phyloP scores from a whole-genome alignment of 2,329 filamentous ascomycete genomes.

The Apiospora koreana region DNA sequence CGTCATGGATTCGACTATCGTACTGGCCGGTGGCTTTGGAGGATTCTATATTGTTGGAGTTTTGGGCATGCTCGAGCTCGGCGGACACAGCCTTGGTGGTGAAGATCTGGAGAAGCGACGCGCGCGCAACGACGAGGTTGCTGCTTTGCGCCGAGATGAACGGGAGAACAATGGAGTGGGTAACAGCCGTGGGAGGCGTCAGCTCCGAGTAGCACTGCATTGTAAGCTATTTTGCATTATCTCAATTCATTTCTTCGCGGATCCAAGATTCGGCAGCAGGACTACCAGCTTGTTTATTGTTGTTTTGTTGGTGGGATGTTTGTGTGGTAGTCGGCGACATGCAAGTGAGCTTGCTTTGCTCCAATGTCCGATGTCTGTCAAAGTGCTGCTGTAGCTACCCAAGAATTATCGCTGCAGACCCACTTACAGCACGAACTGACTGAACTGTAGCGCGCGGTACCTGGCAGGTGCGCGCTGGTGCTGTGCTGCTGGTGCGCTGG shows the following conservation, averaged over 20 bases:
- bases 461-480: not conserved
- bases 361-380: not conserved
- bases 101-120: constrained; percentile 91
- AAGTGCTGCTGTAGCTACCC: constrained; percentile 8
- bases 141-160: constrained; percentile 74
- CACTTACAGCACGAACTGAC: not conserved
- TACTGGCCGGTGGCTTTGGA: constrained; percentile 48
- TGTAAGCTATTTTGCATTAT: constrained; percentile 28
- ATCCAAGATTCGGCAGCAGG: constrained; percentile 2
- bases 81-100: constrained; percentile 66
- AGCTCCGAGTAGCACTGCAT: constrained; percentile 99
- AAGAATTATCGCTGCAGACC: not conserved
- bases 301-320: not conserved
- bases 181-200: constrained; percentile 90
- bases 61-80: constrained; percentile 52
- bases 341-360: not conserved
- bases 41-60: constrained; percentile 39
- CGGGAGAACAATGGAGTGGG: constrained; percentile 78
- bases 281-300: not conserved
- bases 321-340: not conserved
- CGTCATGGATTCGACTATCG: constrained; percentile 57
- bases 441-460: constrained; percentile 3
- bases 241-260: constrained; percentile 20
- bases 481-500: too few relatives aligned
- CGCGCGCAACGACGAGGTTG: constrained; percentile 90